Percentiles rank a stretch among this genome's conserved stretches.
phyloP scores from a whole-genome alignment of 768 basidiomycete genomes.

The Serendipita sp. region DNA sequence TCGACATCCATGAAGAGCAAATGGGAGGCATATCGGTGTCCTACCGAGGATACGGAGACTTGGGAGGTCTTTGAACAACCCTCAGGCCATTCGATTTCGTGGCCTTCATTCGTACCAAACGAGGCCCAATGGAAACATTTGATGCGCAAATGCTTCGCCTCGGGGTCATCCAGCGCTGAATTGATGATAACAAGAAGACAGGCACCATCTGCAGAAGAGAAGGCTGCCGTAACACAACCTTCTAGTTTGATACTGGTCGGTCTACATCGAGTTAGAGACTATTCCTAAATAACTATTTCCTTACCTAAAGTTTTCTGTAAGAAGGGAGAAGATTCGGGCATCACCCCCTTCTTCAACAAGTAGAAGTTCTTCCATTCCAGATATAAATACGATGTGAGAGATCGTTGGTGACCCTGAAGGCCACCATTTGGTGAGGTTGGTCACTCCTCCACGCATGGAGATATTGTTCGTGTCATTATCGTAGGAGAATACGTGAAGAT shows the following conservation, averaged over 20 bases:
- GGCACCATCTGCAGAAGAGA: conserved; percentile 39
- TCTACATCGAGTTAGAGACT: conserved; percentile 17
- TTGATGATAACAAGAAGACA: conserved; percentile 29
- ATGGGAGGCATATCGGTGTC: conserved; percentile 28
- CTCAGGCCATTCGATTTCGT: conserved; percentile 16
- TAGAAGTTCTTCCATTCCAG: conserved; percentile 36
- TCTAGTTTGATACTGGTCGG: conserved; percentile 30
- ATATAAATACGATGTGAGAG: conserved; percentile 28
- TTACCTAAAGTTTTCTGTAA: conserved; percentile 40
- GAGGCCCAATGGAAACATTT: conserved; percentile 40
- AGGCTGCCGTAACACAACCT: conserved; percentile 22
- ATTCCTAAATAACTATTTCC: conserved; percentile 5
- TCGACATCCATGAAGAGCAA: conserved; percentile 26
- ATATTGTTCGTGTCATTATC: conserved; percentile 27
- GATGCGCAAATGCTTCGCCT: conserved; percentile 15
- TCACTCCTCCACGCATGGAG: conserved; percentile 28
- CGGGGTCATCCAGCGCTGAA: not conserved
- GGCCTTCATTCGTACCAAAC: conserved; percentile 36
- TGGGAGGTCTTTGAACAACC: conserved; percentile 10
- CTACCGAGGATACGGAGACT: conserved; percentile 30
- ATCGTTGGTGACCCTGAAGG: conserved; percentile 23
- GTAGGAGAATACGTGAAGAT: conserved; percentile 31
- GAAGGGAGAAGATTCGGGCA: conserved; percentile 37
- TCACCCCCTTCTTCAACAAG: conserved; percentile 30
- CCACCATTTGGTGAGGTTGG: conserved; percentile 30